Percentiles rank a stretch among this genome's conserved stretches.
phyloP scores from a whole-genome alignment of 768 basidiomycete species.

The Imleria badia region DNA sequence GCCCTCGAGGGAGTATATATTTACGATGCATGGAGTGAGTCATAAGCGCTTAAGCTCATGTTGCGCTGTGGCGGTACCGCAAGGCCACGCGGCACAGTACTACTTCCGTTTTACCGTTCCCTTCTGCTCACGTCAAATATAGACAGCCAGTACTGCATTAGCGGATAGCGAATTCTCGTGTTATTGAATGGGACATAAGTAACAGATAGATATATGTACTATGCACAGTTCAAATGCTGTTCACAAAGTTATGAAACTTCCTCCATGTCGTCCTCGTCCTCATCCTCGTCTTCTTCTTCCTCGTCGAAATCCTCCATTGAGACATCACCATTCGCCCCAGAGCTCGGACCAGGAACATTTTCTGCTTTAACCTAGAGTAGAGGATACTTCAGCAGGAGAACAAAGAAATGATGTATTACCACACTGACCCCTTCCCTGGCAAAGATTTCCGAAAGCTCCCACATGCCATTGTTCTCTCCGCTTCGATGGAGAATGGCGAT shows the following conservation, averaged over 20 bases:
- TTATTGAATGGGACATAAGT: too few relatives aligned
- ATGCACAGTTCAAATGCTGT: neutral
- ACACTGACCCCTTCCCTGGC: constrained; percentile 58
- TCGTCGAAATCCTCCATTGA: constrained; percentile 46
- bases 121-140: too few relatives aligned
- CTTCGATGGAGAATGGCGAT: constrained; percentile 76
- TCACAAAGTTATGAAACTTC: constrained; percentile 52
- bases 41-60: too few relatives aligned
- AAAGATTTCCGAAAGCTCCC: constrained; percentile 76
- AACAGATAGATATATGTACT: neutral
- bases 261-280: constrained; percentile 59
- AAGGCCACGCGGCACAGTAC: too few relatives aligned
- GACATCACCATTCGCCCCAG: constrained; percentile 22
- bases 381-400: constrained; percentile 3
- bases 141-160: too few relatives aligned
- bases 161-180: too few relatives aligned
- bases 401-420: neutral
- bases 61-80: too few relatives aligned
- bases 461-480: constrained; percentile 78
- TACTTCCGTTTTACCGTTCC: too few relatives aligned
- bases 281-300: constrained; percentile 50
- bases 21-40: too few relatives aligned
- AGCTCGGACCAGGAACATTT: constrained; percentile 42
- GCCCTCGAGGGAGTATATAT: too few relatives aligned
- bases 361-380: constrained; percentile 43